A percentile compares a stretch with the other conserved stretches of the same genome.
These are phyloP conservation scores for Oehlia diaphana DNA, from an alignment of 192 early-diverging fungal species.

Conservation along the genomic window DNA sequence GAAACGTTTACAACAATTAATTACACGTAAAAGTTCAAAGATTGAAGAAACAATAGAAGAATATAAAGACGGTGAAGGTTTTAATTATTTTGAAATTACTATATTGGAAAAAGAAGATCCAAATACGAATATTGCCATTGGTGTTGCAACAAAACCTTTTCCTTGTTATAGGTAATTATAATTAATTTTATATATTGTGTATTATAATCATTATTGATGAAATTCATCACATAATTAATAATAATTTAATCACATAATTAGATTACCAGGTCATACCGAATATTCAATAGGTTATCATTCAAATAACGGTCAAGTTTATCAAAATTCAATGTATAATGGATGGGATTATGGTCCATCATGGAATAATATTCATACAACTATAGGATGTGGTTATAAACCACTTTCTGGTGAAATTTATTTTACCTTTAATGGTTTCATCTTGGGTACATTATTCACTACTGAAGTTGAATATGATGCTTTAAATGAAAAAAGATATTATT, in stretches of 20 bases:
- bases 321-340: slow-evolving; percentile 37
- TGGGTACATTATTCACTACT: not conserved
- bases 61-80: not conserved
- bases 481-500: not conserved
- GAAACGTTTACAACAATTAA: not conserved
- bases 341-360: slow-evolving; percentile 34
- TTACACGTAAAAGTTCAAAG: not conserved
- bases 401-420: not conserved
- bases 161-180: not conserved
- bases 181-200: no score
- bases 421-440: not conserved
- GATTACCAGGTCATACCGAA: not conserved
- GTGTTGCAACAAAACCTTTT: not conserved
- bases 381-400: slow-evolving; percentile 10
- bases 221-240: no score
- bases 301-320: slow-evolving; percentile 37
- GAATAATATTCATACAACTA: not conserved
- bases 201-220: no score
- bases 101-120: not conserved
- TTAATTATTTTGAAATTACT: slow-evolving; percentile 12
- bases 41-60: not conserved
- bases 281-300: slow-evolving; percentile 16
- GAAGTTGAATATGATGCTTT: not conserved
- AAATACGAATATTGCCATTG: not conserved
- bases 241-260: not conserved